phyloP scores from a whole-genome alignment of 805 yeast species.

The Torulaspora quercuum region DNA sequence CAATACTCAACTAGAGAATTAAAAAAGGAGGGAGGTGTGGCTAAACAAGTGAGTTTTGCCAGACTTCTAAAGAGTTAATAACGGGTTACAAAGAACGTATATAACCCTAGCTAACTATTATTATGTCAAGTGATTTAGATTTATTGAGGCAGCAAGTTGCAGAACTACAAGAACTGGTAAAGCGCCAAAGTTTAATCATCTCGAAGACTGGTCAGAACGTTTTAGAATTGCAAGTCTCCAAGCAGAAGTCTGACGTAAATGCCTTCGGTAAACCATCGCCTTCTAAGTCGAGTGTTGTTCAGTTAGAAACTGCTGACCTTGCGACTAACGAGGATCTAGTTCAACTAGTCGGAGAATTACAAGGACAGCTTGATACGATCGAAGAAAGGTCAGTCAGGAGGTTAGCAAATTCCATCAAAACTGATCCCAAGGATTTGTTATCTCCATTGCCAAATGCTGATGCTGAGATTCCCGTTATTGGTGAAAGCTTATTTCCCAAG shows the following conservation, averaged over 20 bases:
- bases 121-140: constrained; percentile 32
- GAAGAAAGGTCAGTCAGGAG: constrained; percentile 78
- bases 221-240: constrained; percentile 60
- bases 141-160: constrained; percentile 44
- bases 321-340: constrained; percentile 81
- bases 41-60: constrained; percentile 1
- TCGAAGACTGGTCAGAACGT: constrained; percentile 79
- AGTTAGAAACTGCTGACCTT: constrained; percentile 50
- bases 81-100: too few relatives aligned
- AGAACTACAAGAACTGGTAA: constrained; percentile 50
- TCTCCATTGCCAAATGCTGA: constrained; percentile 76
- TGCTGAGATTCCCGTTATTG: constrained; percentile 58
- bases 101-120: background rate
- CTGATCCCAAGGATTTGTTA: constrained; percentile 42
- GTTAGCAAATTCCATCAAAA: constrained; percentile 56
- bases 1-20: too few relatives aligned
- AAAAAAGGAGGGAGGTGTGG: constrained; percentile 1
- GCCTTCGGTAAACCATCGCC: constrained; percentile 22
- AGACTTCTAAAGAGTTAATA: background rate
- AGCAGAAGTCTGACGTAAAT: constrained; percentile 43
- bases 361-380: constrained; percentile 73
- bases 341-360: constrained; percentile 84
- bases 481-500: constrained; percentile 48
- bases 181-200: constrained; percentile 62
- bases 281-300: constrained; percentile 16